Base-by-base conservation (phyloP, 352 stramenopile genomes). In the Phytophthora chlamydospora region DNA sequence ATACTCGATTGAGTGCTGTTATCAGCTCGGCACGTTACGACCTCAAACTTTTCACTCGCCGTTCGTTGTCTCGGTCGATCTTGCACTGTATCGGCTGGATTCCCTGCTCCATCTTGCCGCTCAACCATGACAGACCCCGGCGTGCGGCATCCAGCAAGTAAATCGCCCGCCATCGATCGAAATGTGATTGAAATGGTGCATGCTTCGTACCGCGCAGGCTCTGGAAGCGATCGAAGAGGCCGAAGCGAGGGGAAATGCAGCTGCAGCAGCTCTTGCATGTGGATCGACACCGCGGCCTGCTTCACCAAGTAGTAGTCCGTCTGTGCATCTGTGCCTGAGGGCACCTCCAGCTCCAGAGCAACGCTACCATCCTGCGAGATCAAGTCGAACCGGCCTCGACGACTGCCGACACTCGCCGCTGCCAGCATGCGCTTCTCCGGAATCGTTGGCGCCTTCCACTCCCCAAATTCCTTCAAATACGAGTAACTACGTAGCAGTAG, bases 241-340 rank as follows among this genome's bases (percentile, higher is more conserved):
- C 71, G 73, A 6, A 87, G 35, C 9, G 57, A 71, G 6, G 58
- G 63, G 21, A 87, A 76, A 34, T 73, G 71, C 3, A 58, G 67
- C 49, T 85, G 73, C 8, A 85, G 29, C 2, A 90, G 55, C 51
- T 90, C 81, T 48, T 76, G 52, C 52, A 85, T 60, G 14, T 80
- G 70, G 38, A 90, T 48, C 4, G 40, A 68, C 39, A 86, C 66
- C 1, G 63, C 38, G 0, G 55, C 71, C 31, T 75, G 66, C 67
- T 85, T 88, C 40, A 89, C 75, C 38, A 88, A 60, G 33, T 79
- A 90, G 57, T 86, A 88, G 57, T 89, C 78, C 50, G 74, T 74
- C 40, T 80, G 64, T 35, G 78, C 71, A 48, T 90, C 77, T 8
- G 75, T 75, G 0, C 76, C 69, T 0, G 58, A 24, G 1, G 81